Conservation (phyloP, 1,139 yeast genomes). For the Candida anutae region DNA sequence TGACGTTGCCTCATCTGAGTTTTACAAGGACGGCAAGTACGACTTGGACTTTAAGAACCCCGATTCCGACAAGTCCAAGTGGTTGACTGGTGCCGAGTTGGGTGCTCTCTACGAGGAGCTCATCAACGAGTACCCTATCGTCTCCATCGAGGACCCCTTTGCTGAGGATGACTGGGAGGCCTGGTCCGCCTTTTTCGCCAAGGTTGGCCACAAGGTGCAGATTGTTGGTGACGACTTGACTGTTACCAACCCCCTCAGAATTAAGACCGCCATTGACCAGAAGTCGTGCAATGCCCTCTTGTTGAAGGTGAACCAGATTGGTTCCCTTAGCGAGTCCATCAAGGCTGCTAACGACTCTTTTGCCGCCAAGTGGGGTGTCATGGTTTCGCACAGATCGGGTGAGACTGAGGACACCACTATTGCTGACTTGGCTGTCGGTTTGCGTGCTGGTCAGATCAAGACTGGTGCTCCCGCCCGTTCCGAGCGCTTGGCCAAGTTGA, state of each 20-base stretch:
- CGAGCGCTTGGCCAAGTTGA: conserved; percentile 96
- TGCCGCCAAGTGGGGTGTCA: conserved; percentile 94
- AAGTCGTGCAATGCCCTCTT: conserved; percentile 89
- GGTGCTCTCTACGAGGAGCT: conserved; percentile 75
- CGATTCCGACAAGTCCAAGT: conserved; percentile 76
- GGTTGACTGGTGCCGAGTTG: conserved; percentile 82
- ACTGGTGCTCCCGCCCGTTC: conserved; percentile 99
- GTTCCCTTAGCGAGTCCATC: conserved; percentile 85
- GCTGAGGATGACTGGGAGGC: conserved; percentile 99
- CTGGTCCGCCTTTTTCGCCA: conserved; percentile 77
- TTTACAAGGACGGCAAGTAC: conserved; percentile 91
- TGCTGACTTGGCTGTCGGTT: conserved; percentile 94
- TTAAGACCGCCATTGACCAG: conserved; percentile 89
- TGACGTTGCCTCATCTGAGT: conserved; percentile 95
- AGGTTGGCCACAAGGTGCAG: conserved; percentile 66
- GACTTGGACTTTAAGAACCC: conserved; percentile 97
- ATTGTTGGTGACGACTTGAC: conserved; percentile 96
- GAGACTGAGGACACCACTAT: conserved; percentile 98
- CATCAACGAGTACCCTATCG: conserved; percentile 87
- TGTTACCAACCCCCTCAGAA: conserved; percentile 92
- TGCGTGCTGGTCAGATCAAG: conserved; percentile 96
- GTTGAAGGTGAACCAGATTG: conserved; percentile 94
- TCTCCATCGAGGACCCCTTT: conserved; percentile 95
- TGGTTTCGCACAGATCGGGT: conserved; percentile 98
- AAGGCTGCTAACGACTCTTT: conserved; percentile 88